Evolutionary conservation across 208 protist genomes (phyloP).

Genomic region (Porcisia hertigi): DNA sequence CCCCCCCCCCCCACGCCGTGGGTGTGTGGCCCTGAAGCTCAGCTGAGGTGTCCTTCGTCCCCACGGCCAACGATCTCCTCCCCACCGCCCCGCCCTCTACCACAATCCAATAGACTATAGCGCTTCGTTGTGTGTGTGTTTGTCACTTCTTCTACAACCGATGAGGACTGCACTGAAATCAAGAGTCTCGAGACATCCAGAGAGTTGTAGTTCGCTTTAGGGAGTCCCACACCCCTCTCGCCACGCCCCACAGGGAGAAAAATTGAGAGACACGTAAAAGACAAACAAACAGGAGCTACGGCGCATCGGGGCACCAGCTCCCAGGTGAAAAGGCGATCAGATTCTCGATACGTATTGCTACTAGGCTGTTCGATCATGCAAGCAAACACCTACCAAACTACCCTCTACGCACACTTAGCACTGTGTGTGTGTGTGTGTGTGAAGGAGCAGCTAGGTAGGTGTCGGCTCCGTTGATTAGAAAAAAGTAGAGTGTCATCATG

Average conservation of each 20-base stretch:
- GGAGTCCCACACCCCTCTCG: neutral
- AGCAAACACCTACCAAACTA: neutral
- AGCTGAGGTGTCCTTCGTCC: too few relatives aligned
- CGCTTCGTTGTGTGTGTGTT: too few relatives aligned
- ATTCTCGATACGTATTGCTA: constrained; percentile 68
- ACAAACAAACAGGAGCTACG: neutral
- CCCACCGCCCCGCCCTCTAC: too few relatives aligned
- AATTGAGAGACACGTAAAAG: neutral
- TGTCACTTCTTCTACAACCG: constrained; percentile 39
- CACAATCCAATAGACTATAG: too few relatives aligned
- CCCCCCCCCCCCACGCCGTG: too few relatives aligned
- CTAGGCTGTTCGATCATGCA: constrained; percentile 24
- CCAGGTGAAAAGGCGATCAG: constrained; percentile 19
- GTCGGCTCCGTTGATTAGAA: neutral
- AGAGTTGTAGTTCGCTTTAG: constrained; percentile 34
- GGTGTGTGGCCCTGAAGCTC: too few relatives aligned
- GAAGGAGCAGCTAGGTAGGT: neutral
- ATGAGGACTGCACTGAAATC: constrained; percentile 40
- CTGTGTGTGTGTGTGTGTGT: neutral
- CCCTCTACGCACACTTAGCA: neutral
- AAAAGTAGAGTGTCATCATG: constrained; percentile 22
- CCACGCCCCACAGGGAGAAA: neutral
- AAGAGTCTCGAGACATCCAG: constrained; percentile 34
- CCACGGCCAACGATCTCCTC: too few relatives aligned
- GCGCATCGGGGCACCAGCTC: neutral